phyloP scores from a whole-genome alignment of 805 yeast species.

The Candida alai region DNA sequence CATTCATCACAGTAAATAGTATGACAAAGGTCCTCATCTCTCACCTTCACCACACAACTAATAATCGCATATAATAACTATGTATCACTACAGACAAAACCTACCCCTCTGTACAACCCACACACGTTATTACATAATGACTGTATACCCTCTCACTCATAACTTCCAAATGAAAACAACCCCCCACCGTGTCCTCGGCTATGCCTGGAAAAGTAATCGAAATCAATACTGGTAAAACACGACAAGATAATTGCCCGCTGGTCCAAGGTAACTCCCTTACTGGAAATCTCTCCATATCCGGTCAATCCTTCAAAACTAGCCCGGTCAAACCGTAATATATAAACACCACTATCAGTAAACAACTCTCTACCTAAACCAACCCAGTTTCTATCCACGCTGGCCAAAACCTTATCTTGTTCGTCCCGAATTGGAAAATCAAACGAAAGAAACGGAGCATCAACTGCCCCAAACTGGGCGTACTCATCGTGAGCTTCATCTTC shows the following conservation, averaged over 20 bases:
- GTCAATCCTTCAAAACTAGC: conserved; percentile 58
- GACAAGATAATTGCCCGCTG: conserved; percentile 85
- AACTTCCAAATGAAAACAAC: conserved; percentile 13
- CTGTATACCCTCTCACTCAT: conserved; percentile 9
- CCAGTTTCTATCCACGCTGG: conserved; percentile 88
- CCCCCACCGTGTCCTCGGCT: conserved; percentile 39
- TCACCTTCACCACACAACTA: too few species aligned
- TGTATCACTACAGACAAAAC: too few species aligned
- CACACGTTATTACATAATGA: too few species aligned
- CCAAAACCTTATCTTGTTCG: conserved; percentile 55
- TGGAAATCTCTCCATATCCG: conserved; percentile 34
- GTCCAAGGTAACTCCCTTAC: conserved; percentile 60
- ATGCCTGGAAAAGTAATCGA: conserved; percentile 95
- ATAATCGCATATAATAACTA: too few species aligned
- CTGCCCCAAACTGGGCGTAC: conserved; percentile 76
- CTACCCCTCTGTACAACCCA: too few species aligned
- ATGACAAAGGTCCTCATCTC: too few species aligned
- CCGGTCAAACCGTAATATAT: conserved; percentile 80
- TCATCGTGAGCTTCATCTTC: conserved; percentile 38
- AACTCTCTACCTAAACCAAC: conserved; percentile 91
- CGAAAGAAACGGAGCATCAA: conserved; percentile 83
- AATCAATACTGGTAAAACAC: conserved; percentile 88
- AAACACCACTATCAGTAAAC: conserved; percentile 93
- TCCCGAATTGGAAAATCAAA: conserved; percentile 80
- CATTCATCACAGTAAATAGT: too few species aligned